Conservation (phyloP, 805 yeast species). For the Wickerhamomyces tratensis region DNA sequence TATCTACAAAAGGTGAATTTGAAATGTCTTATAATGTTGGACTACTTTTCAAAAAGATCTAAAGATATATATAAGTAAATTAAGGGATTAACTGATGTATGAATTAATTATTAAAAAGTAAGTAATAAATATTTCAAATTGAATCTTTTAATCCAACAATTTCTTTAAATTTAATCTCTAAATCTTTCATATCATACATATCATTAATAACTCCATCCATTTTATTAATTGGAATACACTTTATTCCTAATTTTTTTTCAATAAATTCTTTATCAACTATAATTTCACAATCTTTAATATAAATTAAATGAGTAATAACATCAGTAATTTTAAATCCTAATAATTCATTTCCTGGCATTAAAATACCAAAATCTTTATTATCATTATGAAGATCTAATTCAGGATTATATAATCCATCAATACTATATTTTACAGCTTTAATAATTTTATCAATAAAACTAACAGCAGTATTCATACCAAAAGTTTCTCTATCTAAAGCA, state of each 20-base stretch:
- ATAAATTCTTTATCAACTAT: conserved; percentile 34
- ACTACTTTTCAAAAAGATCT: no score
- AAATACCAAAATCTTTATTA: not conserved
- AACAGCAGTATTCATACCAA: conserved; percentile 43
- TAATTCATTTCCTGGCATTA: not conserved
- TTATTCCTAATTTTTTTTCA: conserved; percentile 29
- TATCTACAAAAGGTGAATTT: no score
- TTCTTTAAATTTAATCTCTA: conserved; percentile 20
- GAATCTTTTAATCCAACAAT: not conserved
- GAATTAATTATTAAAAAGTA: not conserved
- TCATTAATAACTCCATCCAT: conserved; percentile 15
- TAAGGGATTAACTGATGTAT: no score
- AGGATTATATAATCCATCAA: conserved; percentile 12
- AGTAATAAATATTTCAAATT: not conserved
- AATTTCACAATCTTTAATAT: conserved; percentile 41
- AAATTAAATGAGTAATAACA: conserved; percentile 56
- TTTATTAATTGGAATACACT: conserved; percentile 32
- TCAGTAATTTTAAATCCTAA: conserved; percentile 25
- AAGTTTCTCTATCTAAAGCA: conserved; percentile 69
- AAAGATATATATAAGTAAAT: no score
- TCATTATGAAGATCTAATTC: not conserved
- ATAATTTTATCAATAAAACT: conserved; percentile 50
- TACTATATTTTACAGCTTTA: conserved; percentile 46
- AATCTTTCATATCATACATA: conserved; percentile 32
- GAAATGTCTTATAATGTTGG: no score